Evolutionary conservation across 139 green algal genomes (phyloP).

Genomic region (Penium margaritaceum): DNA sequence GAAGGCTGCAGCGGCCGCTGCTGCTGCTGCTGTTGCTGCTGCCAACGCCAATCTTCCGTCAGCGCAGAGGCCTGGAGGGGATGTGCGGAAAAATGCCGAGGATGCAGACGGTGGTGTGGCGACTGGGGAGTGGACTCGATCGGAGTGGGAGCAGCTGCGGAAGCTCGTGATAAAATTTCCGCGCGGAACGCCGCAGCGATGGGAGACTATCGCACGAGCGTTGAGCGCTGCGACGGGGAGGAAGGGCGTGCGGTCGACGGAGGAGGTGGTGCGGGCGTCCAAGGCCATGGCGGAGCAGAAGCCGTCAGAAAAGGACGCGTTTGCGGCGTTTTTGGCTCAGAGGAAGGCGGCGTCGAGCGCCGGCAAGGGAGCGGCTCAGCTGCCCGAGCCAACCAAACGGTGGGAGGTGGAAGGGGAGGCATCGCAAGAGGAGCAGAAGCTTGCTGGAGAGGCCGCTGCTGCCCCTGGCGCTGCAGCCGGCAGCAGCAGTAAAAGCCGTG

Average conservation of each 20-base stretch:
- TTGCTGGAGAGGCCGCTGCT: neutral
- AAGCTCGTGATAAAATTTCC: slow-evolving; percentile 83
- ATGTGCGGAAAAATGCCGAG: neutral
- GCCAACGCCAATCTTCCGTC: no score
- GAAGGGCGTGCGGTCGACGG: neutral
- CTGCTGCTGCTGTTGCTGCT: neutral
- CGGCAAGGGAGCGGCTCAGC: neutral
- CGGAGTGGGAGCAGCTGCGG: slow-evolving; percentile 80
- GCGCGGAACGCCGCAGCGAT: slow-evolving; percentile 39
- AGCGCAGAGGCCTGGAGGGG: no score
- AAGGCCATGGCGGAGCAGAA: slow-evolving; percentile 17
- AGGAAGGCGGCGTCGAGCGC: slow-evolving; percentile 9
- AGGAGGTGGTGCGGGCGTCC: slow-evolving; percentile 16
- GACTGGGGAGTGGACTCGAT: slow-evolving; percentile 59
- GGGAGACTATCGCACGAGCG: slow-evolving; percentile 12
- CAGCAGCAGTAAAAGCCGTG: no score
- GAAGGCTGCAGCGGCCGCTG: neutral
- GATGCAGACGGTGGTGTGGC: neutral
- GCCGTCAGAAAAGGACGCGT: slow-evolving; percentile 8
- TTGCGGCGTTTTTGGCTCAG: slow-evolving; percentile 15
- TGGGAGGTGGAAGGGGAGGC: slow-evolving; percentile 12
- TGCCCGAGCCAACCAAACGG: neutral
- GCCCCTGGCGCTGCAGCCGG: no score
- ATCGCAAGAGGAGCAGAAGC: neutral
- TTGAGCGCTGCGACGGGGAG: neutral